These are phyloP conservation scores for Komagataea norvegica DNA, from an alignment of 1,139 yeast genomes.

Conservation along the genomic window DNA sequence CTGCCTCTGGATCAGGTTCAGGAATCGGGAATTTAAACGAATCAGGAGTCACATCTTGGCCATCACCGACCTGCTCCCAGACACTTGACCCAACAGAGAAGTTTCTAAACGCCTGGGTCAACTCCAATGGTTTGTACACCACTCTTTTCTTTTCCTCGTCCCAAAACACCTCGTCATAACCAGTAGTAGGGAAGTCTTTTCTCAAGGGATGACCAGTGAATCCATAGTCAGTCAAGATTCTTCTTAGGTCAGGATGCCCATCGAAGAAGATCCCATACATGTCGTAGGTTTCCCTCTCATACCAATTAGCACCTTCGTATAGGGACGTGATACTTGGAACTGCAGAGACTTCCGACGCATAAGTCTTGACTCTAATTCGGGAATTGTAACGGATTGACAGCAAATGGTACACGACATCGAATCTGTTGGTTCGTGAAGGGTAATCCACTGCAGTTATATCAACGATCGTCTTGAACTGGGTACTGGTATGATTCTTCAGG, in stretches of 20 bases:
- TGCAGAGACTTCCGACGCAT: constrained; percentile 76
- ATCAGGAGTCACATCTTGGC: constrained; percentile 78
- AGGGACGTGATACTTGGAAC: constrained; percentile 74
- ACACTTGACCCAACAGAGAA: constrained; percentile 83
- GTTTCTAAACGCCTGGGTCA: constrained; percentile 90
- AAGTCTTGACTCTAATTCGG: constrained; percentile 83
- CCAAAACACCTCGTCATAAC: constrained; percentile 84
- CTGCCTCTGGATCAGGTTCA: constrained; percentile 64
- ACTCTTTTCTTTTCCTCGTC: constrained; percentile 90
- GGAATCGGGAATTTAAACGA: constrained; percentile 78
- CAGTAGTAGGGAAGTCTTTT: constrained; percentile 91
- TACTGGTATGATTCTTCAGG: constrained; percentile 72
- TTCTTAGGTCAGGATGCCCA: constrained; percentile 84
- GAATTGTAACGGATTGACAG: constrained; percentile 81
- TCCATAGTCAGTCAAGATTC: constrained; percentile 90
- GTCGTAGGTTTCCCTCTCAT: constrained; percentile 84
- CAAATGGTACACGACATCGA: constrained; percentile 82
- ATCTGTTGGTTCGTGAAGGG: constrained; percentile 79
- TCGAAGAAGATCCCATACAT: constrained; percentile 83
- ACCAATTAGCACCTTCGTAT: constrained; percentile 84
- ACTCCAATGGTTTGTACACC: constrained; percentile 84
- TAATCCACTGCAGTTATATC: constrained; percentile 87
- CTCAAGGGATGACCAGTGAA: constrained; percentile 90
- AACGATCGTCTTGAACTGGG: constrained; percentile 74
- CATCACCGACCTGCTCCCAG: constrained; percentile 92